These are phyloP conservation scores for Trichosanthes cucumerina DNA, from an alignment of 306 rosid genomes.

Conservation along the genomic window DNA sequence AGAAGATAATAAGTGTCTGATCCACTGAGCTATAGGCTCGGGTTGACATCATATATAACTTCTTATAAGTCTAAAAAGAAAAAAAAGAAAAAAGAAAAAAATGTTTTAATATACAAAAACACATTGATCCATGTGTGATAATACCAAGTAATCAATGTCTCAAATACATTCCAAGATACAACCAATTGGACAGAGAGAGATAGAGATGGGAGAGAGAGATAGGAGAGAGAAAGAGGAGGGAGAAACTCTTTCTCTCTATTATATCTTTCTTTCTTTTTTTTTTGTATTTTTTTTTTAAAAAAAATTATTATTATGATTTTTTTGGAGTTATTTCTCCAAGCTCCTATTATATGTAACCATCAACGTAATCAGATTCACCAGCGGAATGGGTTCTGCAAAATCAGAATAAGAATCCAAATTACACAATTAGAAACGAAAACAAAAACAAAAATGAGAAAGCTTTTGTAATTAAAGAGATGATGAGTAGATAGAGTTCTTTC, in stretches of 20 bases:
- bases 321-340: conserved; percentile 2
- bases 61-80: neutral
- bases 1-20: neutral
- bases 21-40: neutral
- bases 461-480: neutral
- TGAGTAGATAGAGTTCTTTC: neutral
- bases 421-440: neutral
- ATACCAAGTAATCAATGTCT: conserved; percentile 2
- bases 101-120: conserved; percentile 2
- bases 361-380: conserved; percentile 29
- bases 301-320: no score
- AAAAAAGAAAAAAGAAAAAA: neutral
- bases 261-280: neutral
- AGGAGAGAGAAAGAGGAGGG: conserved; percentile 1
- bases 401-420: neutral
- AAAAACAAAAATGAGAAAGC: neutral
- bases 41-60: neutral
- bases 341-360: neutral
- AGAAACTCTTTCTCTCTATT: neutral
- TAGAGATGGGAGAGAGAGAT: neutral
- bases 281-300: no score
- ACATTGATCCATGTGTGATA: neutral
- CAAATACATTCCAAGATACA: conserved; percentile 1
- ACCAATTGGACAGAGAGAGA: neutral
- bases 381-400: conserved; percentile 49